These are phyloP conservation scores for Pyronema domesticum DNA, from an alignment of 495 filamentous ascomycete genomes.

Conservation along the genomic window DNA sequence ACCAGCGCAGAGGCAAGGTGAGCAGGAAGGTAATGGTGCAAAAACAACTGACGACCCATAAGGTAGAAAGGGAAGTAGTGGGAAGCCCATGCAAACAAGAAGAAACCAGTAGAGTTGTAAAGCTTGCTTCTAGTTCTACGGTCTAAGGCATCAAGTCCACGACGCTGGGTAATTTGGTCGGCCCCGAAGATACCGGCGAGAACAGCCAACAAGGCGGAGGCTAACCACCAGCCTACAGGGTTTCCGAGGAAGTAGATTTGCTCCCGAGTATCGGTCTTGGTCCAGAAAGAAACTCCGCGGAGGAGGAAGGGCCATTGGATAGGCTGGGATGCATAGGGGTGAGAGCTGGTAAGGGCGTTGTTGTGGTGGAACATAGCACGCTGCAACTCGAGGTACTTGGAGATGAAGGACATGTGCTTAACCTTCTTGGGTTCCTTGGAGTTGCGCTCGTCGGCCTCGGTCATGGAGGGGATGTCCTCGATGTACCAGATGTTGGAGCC, in stretches of 20 bases:
- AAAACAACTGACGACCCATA: constrained; percentile 93
- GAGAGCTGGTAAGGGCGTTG: constrained; percentile 88
- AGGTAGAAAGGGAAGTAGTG: constrained; percentile 97
- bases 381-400: constrained; percentile 92
- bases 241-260: constrained; percentile 99
- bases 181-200: constrained; percentile 84
- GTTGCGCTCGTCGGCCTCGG: constrained; percentile 47
- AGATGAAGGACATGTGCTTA: constrained; percentile 71
- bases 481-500: constrained; percentile 87
- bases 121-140: constrained; percentile 77
- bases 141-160: constrained; percentile 85
- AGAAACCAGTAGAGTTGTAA: constrained; percentile 96
- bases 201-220: constrained; percentile 76
- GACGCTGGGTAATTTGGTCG: constrained; percentile 78
- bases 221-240: constrained; percentile 93
- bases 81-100: constrained; percentile 93
- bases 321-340: constrained; percentile 88
- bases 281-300: constrained; percentile 97
- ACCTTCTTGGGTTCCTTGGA: constrained; percentile 53
- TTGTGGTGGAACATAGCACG: constrained; percentile 99
- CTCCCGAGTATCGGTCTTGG: constrained; percentile 82
- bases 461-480: constrained; percentile 71
- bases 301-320: constrained; percentile 95
- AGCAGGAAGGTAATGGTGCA: constrained; percentile 90
- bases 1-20: constrained; percentile 87